phyloP scores from a whole-genome alignment of 352 stramenopile genomes.

The Saprolegnia diclina region DNA sequence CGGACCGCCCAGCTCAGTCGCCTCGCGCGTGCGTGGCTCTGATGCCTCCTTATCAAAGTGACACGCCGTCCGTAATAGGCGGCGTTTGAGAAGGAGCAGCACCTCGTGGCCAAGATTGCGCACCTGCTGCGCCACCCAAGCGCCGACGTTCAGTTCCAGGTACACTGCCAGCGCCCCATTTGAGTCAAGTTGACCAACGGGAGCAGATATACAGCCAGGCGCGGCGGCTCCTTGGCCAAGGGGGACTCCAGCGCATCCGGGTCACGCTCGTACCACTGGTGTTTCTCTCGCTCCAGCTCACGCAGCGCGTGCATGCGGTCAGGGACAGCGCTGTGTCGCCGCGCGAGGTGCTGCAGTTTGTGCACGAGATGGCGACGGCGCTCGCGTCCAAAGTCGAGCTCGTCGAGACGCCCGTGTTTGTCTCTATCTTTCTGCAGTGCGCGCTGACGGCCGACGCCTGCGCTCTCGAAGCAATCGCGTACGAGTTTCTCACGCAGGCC shows the following conservation, averaged over 20 bases:
- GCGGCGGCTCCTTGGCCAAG: constrained; percentile 70
- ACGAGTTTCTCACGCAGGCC: constrained; percentile 94
- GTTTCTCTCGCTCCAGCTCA: constrained; percentile 85
- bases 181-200: not conserved
- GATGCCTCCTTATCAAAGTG: too few relatives aligned
- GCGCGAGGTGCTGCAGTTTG: constrained; percentile 95
- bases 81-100: constrained; percentile 83
- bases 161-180: constrained; percentile 35
- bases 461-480: constrained; percentile 88
- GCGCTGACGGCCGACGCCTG: constrained; percentile 84
- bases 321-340: constrained; percentile 57
- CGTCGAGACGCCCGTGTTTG: constrained; percentile 49
- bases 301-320: constrained; percentile 43
- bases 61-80: constrained; percentile 29
- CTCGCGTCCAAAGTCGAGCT: constrained; percentile 74
- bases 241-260: constrained; percentile 82
- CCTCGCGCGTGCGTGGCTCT: constrained; percentile 14
- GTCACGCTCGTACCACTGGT: constrained; percentile 92
- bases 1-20: constrained; percentile 20
- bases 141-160: constrained; percentile 73
- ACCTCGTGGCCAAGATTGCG: constrained; percentile 89
- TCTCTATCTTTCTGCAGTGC: constrained; percentile 94
- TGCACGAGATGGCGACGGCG: constrained; percentile 95
- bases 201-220: constrained; percentile 59
- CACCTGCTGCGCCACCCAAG: constrained; percentile 82